These are phyloP conservation scores for Psilocybe cubensis DNA, from an alignment of 768 basidiomycete genomes.

Conservation along the genomic window DNA sequence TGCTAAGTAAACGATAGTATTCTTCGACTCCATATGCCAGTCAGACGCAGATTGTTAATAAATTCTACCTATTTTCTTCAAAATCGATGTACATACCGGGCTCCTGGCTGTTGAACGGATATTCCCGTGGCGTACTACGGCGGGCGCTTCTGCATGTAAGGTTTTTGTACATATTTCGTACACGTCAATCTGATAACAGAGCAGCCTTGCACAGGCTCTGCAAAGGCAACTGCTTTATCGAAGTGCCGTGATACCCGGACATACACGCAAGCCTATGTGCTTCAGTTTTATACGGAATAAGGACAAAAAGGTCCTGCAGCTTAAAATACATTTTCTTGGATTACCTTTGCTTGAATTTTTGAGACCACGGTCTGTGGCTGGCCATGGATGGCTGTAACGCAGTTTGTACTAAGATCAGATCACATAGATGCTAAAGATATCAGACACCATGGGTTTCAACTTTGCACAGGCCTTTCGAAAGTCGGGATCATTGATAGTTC, in stretches of 20 bases:
- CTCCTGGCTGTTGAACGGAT: too few relatives aligned
- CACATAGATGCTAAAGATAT: not conserved
- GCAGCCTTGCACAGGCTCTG: not conserved
- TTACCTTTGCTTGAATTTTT: too few relatives aligned
- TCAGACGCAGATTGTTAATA: too few relatives aligned
- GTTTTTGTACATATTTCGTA: not conserved
- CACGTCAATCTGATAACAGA: too few relatives aligned
- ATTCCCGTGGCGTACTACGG: not conserved
- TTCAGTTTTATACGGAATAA: not conserved
- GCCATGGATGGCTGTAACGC: not conserved
- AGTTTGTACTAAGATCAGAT: not conserved
- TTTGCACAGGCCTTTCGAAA: not conserved
- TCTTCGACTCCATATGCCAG: not conserved
- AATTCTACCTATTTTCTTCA: too few relatives aligned
- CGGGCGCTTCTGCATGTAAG: not conserved
- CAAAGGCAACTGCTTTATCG: not conserved
- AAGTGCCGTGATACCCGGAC: slow-evolving; percentile 16
- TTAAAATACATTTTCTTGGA: slow-evolving; percentile 7
- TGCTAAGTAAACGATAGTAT: not conserved
- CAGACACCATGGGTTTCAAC: not conserved
- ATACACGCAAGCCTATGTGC: slow-evolving; percentile 2
- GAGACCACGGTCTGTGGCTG: too few relatives aligned
- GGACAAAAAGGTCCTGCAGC: not conserved
- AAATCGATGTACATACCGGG: too few relatives aligned
- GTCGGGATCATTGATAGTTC: not conserved